phyloP scores from a whole-genome alignment of 139 green algal genomes.

The Chlamydomonas sphaeroides region DNA sequence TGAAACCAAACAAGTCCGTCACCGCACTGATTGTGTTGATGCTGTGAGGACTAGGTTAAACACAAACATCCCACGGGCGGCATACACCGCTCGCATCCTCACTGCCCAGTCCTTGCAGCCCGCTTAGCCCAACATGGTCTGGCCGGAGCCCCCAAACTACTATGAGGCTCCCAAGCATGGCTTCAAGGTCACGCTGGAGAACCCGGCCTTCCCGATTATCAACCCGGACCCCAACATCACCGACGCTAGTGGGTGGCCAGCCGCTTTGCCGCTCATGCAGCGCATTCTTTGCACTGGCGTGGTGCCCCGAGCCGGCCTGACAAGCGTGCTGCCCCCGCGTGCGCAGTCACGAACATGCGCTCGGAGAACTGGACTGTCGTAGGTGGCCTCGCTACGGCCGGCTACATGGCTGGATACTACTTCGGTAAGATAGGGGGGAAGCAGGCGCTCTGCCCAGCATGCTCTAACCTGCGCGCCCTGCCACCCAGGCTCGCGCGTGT shows the following conservation, averaged over 20 bases:
- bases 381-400: slow-evolving; percentile 39
- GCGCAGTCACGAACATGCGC: slow-evolving; percentile 58
- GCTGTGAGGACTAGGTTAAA: too few relatives aligned
- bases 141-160: slow-evolving; percentile 59
- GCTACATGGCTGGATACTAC: slow-evolving; percentile 50
- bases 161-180: slow-evolving; percentile 48
- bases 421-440: too few relatives aligned
- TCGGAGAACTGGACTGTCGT: slow-evolving; percentile 38
- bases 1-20: too few relatives aligned
- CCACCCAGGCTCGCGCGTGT: neutral
- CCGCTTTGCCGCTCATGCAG: too few relatives aligned
- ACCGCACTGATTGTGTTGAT: too few relatives aligned
- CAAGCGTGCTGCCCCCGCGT: neutral
- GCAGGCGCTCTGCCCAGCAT: too few relatives aligned
- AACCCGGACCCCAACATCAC: slow-evolving; percentile 50
- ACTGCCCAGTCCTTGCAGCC: too few relatives aligned
- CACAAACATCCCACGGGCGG: too few relatives aligned
- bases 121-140: slow-evolving; percentile 41
- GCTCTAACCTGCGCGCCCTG: too few relatives aligned
- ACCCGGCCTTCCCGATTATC: slow-evolving; percentile 49
- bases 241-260: slow-evolving; percentile 44
- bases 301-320: too few relatives aligned
- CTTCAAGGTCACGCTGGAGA: slow-evolving; percentile 58
- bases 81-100: too few relatives aligned
- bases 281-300: too few relatives aligned